phyloP scores from a whole-genome alignment of 352 stramenopile genomes.

The Pythium rishiriense region DNA sequence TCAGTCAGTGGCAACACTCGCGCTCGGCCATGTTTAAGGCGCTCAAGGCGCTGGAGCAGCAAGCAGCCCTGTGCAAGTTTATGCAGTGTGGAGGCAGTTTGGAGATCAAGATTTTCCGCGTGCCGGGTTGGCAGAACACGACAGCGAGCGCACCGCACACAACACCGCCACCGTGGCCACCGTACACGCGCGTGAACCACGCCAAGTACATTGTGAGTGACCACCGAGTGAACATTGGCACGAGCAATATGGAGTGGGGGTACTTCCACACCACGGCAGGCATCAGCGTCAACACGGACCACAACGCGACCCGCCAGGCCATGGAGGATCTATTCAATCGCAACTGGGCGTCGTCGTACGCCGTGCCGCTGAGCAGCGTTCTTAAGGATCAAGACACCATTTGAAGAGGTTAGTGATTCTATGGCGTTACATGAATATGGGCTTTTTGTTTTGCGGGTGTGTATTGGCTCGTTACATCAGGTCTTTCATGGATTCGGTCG shows the following conservation, averaged over 20 bases:
- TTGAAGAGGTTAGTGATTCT: too few species aligned
- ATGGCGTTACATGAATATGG: too few species aligned
- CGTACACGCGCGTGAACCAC: constrained; percentile 81
- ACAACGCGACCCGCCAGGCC: constrained; percentile 46
- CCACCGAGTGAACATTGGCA: constrained; percentile 76
- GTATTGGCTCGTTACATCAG: constrained; percentile 42
- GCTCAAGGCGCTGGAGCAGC: constrained; percentile 46
- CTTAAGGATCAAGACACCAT: not conserved
- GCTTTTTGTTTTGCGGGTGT: not conserved
- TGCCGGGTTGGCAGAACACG: constrained; percentile 79
- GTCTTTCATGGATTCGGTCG: constrained; percentile 43
- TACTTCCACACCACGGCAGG: constrained; percentile 87
- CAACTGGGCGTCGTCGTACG: constrained; percentile 80
- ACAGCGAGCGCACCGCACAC: constrained; percentile 29
- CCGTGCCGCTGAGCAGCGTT: constrained; percentile 31
- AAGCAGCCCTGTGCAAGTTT: constrained; percentile 49
- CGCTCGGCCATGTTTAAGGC: constrained; percentile 53
- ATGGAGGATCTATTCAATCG: constrained; percentile 68
- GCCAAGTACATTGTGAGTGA: constrained; percentile 87
- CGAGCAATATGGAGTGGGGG: constrained; percentile 87
- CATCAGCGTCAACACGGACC: constrained; percentile 77
- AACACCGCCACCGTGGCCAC: constrained; percentile 38
- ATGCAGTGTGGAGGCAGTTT: constrained; percentile 49
- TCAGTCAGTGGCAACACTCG: constrained; percentile 80
- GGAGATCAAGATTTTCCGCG: constrained; percentile 71